Evolutionary conservation across 257 asterid genomes (phyloP), one percentile per base, ranked within the genome.

Genomic region (Cruciata laevipes): DNA sequence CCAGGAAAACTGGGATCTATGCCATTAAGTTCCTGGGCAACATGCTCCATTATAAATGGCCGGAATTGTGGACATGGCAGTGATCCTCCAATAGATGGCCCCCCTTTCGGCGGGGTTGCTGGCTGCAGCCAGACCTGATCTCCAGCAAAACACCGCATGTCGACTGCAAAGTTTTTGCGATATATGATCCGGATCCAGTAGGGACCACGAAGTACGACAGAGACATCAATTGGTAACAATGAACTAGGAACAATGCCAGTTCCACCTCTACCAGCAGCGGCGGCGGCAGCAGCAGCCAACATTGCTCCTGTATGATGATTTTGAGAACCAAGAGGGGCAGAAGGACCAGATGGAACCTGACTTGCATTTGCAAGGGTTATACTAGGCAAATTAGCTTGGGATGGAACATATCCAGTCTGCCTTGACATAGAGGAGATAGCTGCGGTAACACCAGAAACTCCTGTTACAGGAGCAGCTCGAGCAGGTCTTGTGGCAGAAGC

Each of bases 91-190:
- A 71, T 82, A 35, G 91, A 77, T n/a, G 83, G 91, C 31, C 99
- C 99, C 59, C 89, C 95, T 80, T 91, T 94, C 3, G 99, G 99
- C 13, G 99, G 99, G 49, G 99, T 94, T 33, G 99, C 98, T 68
- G 99, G 99, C 82, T 94, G 99, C 86, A 94, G 77, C 99, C 99
- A 94, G 30, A 94, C 99, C 75, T 94, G 99, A 82, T 90, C 99
- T 79, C 99, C 99, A 71, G 99, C 96, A 84, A 83, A 94, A 80
- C 98, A 94, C 63, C 99, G 87, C 98, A 94, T 90, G 77, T 94
- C 99, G 58, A 94, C 98, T n/a, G 99, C 95, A 75, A 94, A 89
- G 51, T 87, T 82, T 80, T 90, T 94, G 38, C 98, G 95, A 75
- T 90, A 94, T 65, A 94, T 89, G 65, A 94, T 91, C 76, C 99